Base-by-base conservation (phyloP, 169 alveolate genomes). In the Cryptosporidium ryanae region DNA sequence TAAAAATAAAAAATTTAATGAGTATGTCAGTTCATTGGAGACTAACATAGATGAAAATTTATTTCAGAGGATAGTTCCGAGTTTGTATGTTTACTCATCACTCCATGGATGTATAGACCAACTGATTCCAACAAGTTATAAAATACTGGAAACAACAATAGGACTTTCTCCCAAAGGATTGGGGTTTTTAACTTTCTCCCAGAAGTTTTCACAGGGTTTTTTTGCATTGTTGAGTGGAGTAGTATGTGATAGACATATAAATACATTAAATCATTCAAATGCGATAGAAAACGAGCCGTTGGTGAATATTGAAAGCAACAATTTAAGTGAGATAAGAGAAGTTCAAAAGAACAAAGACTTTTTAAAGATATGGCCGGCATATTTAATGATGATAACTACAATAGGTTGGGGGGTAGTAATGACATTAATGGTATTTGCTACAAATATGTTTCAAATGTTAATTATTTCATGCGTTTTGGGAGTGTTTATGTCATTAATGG, bases 21-120 rank as follows among this genome's bases (percentile, higher is more conserved):
- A n/a, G 10, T 54, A 38, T 3, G 38, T 10, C 3, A n/a, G 13
- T 23, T 68, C 13, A 38, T 32, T 76, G 31, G 59, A 76, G 12
- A 59, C 25, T 25, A 34, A 32, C 31, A 10, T 61, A 76, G 21
- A 76, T 57, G 71, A 43, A 32, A 3, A 34, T 25, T 8, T 43
- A 32, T 76, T 57, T 34, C 27, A 21, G 27, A 76, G 38, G 23
- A 55, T 59, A 13, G 63, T 76, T 21, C 64, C 68, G 31, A 61
- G 59, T 46, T 23, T 76, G 21, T 76, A 76, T 43, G 64, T 25
- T 10, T 76, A 76, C 44, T 76, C 87, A 8, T 76, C 87, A 23
- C 59, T 76, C 4, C 87, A 76, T 46, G 87, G 87, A 29, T 76
- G 87, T 18, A 34, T 76, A 18, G 87, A 76, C 49, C 87, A 76